A percentile compares a stretch with the other conserved stretches of the same genome.
These are phyloP conservation scores for Phytophthora sojae DNA, from an alignment of 352 stramenopile species.

Conservation along the genomic window DNA sequence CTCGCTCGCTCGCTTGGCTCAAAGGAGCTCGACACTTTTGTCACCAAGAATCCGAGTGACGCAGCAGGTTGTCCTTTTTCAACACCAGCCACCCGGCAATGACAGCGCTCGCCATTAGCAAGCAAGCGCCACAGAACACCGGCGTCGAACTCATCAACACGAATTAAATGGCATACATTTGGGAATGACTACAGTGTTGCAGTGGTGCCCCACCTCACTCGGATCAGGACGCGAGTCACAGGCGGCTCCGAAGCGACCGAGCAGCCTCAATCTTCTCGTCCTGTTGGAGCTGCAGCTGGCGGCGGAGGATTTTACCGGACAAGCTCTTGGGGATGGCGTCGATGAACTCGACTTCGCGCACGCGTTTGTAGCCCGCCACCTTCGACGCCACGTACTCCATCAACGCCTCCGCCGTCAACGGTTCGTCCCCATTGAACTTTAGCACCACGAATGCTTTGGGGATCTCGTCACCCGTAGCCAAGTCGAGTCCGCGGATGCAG, in stretches of 20 bases:
- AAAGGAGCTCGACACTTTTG: not conserved
- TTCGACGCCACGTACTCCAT: slow-evolving; percentile 81
- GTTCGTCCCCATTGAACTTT: slow-evolving; percentile 38
- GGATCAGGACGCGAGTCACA: slow-evolving; percentile 9
- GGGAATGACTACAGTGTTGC: too few species aligned
- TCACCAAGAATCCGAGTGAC: not conserved
- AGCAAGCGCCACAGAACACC: not conserved
- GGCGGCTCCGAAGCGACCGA: slow-evolving; percentile 14
- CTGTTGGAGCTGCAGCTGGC: slow-evolving; percentile 70
- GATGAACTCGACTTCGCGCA: slow-evolving; percentile 89
- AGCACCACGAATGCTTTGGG: slow-evolving; percentile 92
- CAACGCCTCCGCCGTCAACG: slow-evolving; percentile 23
- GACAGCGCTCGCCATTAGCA: not conserved
- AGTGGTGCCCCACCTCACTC: not conserved
- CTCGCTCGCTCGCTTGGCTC: not conserved
- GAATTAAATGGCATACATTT: too few species aligned
- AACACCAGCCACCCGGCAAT: not conserved
- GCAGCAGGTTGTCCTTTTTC: not conserved
- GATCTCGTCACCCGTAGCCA: slow-evolving; percentile 80
- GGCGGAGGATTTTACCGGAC: slow-evolving; percentile 91
- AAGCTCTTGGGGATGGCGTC: slow-evolving; percentile 88
- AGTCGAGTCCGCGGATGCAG: slow-evolving; percentile 66
- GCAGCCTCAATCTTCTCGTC: slow-evolving; percentile 39
- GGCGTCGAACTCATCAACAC: too few species aligned
- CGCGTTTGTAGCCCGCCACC: slow-evolving; percentile 86